Evolutionary conservation across 2,329 filamentous ascomycete species (phyloP).

Genomic region (Venturia pyrina): DNA sequence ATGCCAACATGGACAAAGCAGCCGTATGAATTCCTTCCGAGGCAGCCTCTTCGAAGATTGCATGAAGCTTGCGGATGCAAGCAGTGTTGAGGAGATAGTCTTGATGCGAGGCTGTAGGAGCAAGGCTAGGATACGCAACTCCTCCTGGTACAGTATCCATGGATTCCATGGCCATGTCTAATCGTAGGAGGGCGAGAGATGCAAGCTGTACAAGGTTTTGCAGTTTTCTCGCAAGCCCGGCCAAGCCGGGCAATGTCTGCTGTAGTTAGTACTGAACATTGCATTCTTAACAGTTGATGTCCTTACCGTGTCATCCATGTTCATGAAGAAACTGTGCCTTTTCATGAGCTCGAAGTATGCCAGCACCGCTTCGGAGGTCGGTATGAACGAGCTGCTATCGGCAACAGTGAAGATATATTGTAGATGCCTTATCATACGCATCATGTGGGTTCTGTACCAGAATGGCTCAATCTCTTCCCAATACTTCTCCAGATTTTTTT

Average conservation of each 20-base stretch:
- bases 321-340: conserved; percentile 57
- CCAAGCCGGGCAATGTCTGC: conserved; percentile 28
- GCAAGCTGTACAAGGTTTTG: conserved; percentile 11
- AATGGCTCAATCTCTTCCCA: not conserved
- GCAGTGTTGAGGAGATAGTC: conserved; percentile 61
- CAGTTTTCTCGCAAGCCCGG: not conserved
- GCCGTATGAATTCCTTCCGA: conserved; percentile 50
- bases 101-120: conserved; percentile 24
- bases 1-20: conserved; percentile 67
- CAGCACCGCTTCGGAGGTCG: conserved; percentile 48
- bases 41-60: conserved; percentile 54
- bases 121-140: conserved; percentile 15
- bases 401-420: conserved; percentile 52
- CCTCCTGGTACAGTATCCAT: conserved; percentile 16
- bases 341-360: conserved; percentile 69
- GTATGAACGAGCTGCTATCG: conserved; percentile 25
- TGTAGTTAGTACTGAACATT: conserved; percentile 22
- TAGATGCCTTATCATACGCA: conserved; percentile 64
- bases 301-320: not conserved
- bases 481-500: not conserved
- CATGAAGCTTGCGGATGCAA: conserved; percentile 63
- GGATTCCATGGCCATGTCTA: conserved; percentile 24
- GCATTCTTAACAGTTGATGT: not conserved
- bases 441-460: conserved; percentile 54
- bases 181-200: conserved; percentile 21